These are phyloP conservation scores for Phytopythium helicoides DNA, from an alignment of 352 stramenopile genomes.

Conservation along the genomic window DNA sequence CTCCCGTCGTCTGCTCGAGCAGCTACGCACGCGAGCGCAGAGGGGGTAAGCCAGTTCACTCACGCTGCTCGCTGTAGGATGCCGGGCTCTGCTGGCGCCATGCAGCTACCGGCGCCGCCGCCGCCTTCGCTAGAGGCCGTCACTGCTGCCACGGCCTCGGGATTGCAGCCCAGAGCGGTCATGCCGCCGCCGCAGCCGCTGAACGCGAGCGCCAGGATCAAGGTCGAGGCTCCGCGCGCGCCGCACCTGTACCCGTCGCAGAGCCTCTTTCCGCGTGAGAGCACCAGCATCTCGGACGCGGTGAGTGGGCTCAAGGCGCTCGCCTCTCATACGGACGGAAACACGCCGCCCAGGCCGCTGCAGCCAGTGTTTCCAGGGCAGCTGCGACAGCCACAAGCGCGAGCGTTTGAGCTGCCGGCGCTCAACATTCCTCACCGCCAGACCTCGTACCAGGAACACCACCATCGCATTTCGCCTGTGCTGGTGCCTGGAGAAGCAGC, in stretches of 20 bases:
- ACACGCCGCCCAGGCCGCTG: constrained; percentile 9
- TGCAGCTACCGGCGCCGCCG: neutral
- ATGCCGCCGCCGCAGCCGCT: constrained; percentile 4
- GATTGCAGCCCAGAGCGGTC: neutral
- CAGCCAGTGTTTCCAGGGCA: constrained; percentile 5
- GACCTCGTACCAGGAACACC: neutral
- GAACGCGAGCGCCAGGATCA: neutral
- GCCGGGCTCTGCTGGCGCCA: neutral
- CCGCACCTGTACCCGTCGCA: constrained; percentile 18
- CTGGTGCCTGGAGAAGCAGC: neutral
- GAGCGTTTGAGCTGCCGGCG: neutral
- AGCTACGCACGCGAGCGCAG: too few species aligned
- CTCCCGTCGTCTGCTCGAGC: neutral
- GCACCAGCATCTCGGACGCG: constrained; percentile 13
- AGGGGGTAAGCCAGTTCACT: too few species aligned
- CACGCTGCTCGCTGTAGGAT: too few species aligned
- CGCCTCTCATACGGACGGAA: constrained; percentile 15
- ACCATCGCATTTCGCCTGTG: too few species aligned
- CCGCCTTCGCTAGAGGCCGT: neutral
- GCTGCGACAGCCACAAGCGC: constrained; percentile 2
- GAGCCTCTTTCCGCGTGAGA: constrained; percentile 12
- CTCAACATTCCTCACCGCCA: constrained; percentile 2
- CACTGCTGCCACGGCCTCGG: neutral
- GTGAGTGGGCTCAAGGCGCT: constrained; percentile 37
- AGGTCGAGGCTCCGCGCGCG: constrained; percentile 15